Base-by-base conservation (phyloP, 208 protist genomes). In the Naegleria lovaniensis region DNA sequence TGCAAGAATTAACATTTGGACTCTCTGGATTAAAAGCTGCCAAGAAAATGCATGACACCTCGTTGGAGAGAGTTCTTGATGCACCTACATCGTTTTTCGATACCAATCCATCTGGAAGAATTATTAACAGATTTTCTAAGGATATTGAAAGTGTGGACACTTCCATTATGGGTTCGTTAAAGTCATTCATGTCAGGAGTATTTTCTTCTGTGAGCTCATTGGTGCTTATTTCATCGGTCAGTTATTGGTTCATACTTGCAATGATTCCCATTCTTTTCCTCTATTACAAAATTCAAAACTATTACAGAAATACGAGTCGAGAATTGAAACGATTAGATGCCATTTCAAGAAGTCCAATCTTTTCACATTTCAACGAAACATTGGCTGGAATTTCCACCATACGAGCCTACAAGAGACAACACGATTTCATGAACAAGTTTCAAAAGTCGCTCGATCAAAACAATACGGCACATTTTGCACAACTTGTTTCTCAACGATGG, bases 81-180 rank as follows among this genome's bases (percentile, higher is more conserved):
- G 94, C 92, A 38, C 95, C 92, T 19, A 94, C 97, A 92, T 90
- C 90, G 19, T 99, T 98, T 92, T 99, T 99, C 93, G 97, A 99
- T 92, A 96, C 93, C 0, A 99, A 97, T 11, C 98, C 97, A 0
- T 16, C 96, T 0, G 98, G 98, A 5, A 95, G 98, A 40, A 95
- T 99, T 41, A 40, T 99, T 7, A 99, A 98, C 91, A 94, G 98
- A 29, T 99, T 99, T 92, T 95, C 95, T 29, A 96, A 96, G 75
- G 98, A 99, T 91, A 94, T 98, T 15, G 15, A 75, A 75, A 75
- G 4, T 9, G 15, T 75, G 22, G 58, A 75, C 5, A 29, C 3
- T 9, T n/a, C n/a, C 19, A 25, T 75, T 15, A 58, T 58, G 51
- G 5, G 5, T 58, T 5, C 51, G 5, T 58, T 15, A 15, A 15